These are phyloP conservation scores for Oryza rufipogon DNA, from an alignment of 176 grass and related monocot species.

Conservation along the genomic window DNA sequence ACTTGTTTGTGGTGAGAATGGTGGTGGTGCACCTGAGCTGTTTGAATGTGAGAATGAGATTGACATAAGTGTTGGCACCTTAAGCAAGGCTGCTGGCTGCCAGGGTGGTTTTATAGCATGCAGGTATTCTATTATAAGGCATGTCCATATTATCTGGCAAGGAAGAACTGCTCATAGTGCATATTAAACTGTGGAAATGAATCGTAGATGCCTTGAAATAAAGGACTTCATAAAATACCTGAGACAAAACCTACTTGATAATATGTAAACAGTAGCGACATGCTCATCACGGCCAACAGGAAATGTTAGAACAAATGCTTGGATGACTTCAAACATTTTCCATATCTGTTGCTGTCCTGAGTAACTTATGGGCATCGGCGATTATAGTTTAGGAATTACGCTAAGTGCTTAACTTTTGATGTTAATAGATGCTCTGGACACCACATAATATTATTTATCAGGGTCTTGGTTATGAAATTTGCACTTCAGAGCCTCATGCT, in stretches of 20 bases:
- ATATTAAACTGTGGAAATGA: conserved; percentile 5
- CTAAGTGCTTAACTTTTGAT: not conserved
- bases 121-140: conserved; percentile 54
- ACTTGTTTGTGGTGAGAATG: conserved; percentile 86
- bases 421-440: conserved; percentile 3
- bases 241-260: no score
- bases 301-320: not conserved
- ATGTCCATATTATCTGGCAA: not conserved
- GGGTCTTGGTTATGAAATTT: conserved; percentile 8
- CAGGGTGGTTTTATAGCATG: conserved; percentile 88
- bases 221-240: no score
- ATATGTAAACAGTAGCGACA: no score
- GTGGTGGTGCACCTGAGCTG: conserved; percentile 69
- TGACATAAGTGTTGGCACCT: conserved; percentile 85
- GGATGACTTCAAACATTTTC: not conserved
- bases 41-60: conserved; percentile 77
- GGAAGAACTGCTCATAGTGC: not conserved
- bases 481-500: not conserved
- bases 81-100: conserved; percentile 90
- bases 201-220: not conserved
- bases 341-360: not conserved
- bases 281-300: not conserved
- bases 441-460: conserved; percentile 1
- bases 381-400: not conserved
- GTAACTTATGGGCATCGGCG: not conserved